A percentile compares a stretch with the other conserved stretches of the same genome.
Evolutionary conservation across 2,329 filamentous ascomycete species (phyloP).

Genomic region (Purpureocillium lavendulum): DNA sequence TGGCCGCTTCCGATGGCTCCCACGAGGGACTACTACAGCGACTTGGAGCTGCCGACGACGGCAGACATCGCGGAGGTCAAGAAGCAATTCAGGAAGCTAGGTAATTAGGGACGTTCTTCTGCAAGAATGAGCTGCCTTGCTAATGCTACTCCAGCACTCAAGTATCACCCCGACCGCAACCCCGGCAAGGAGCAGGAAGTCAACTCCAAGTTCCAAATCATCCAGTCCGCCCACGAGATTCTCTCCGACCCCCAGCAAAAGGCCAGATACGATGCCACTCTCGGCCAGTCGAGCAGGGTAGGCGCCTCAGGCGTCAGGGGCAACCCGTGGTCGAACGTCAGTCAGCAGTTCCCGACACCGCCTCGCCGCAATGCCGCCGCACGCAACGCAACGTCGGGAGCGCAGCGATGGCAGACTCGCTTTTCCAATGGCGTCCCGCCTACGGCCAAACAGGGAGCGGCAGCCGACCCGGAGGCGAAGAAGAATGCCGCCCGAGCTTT

Average conservation of each 20-base stretch:
- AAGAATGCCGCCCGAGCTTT: conserved; percentile 33
- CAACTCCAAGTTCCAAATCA: conserved; percentile 75
- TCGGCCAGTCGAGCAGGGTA: conserved; percentile 27
- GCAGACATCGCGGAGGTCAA: conserved; percentile 71
- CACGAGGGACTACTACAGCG: conserved; percentile 74
- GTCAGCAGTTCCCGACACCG: conserved; percentile 41
- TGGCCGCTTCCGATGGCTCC: conserved; percentile 18
- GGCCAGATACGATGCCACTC: conserved; percentile 43
- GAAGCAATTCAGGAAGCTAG: conserved; percentile 78
- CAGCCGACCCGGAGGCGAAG: conserved; percentile 26
- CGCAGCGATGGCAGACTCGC: conserved; percentile 35
- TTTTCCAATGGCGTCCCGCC: conserved; percentile 33
- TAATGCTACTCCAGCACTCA: conserved; percentile 50
- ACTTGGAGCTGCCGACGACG: conserved; percentile 62
- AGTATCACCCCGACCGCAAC: conserved; percentile 85
- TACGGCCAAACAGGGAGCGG: conserved; percentile 29
- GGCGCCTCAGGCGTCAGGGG: conserved; percentile 46
- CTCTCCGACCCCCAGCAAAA: conserved; percentile 42
- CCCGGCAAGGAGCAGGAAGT: conserved; percentile 73
- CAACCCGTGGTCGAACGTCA: conserved; percentile 47
- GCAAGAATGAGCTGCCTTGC: conserved; percentile 3
- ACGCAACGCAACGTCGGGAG: conserved; percentile 25
- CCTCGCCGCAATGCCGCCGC: conserved; percentile 30
- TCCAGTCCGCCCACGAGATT: conserved; percentile 79
- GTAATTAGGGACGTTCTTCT: conserved; percentile 32